A percentile compares a stretch with the other conserved stretches of the same genome.
Conservation (phyloP, 176 grass and related monocot species). For the Avena sativa region DNA sequence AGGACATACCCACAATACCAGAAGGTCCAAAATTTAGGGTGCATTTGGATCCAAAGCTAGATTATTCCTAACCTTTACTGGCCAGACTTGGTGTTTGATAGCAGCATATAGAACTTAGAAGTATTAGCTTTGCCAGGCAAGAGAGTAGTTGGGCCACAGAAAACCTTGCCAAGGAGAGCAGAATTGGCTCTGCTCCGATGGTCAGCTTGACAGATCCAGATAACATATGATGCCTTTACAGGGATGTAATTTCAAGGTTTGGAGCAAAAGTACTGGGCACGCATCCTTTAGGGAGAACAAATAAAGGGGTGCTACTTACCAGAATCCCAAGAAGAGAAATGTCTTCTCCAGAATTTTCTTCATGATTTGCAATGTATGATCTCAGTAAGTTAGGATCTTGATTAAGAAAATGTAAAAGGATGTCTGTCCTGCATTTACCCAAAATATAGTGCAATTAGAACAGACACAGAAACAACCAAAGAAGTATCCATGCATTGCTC, state of each 20-base stretch:
- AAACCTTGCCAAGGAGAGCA: slow-evolving; percentile 10
- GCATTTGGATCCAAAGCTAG: slow-evolving; percentile 3
- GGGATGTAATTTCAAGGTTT: not conserved
- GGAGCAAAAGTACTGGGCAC: slow-evolving; percentile 35
- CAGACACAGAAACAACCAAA: slow-evolving; percentile 28
- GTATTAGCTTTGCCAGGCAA: not conserved
- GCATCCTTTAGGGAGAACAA: not conserved
- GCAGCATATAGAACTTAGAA: not conserved
- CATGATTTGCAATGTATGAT: slow-evolving; percentile 73
- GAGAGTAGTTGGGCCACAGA: not conserved
- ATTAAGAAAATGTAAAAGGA: slow-evolving; percentile 79
- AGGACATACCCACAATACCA: slow-evolving; percentile 32
- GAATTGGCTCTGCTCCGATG: not conserved
- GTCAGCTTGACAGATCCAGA: slow-evolving; percentile 8
- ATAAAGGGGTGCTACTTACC: slow-evolving; percentile 55
- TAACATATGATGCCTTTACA: slow-evolving; percentile 26
- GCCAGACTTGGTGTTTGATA: not conserved
- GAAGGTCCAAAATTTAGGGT: slow-evolving; percentile 13
- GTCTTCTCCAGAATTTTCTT: slow-evolving; percentile 64
- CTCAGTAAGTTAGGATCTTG: slow-evolving; percentile 68
- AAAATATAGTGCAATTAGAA: slow-evolving; percentile 35
- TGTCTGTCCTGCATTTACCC: slow-evolving; percentile 73
- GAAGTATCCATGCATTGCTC: not conserved
- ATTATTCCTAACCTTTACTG: slow-evolving; percentile 6
- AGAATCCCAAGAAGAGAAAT: slow-evolving; percentile 84